These are phyloP conservation scores for Penicillium roqueforti DNA, from an alignment of 495 filamentous ascomycete genomes.

Conservation along the genomic window DNA sequence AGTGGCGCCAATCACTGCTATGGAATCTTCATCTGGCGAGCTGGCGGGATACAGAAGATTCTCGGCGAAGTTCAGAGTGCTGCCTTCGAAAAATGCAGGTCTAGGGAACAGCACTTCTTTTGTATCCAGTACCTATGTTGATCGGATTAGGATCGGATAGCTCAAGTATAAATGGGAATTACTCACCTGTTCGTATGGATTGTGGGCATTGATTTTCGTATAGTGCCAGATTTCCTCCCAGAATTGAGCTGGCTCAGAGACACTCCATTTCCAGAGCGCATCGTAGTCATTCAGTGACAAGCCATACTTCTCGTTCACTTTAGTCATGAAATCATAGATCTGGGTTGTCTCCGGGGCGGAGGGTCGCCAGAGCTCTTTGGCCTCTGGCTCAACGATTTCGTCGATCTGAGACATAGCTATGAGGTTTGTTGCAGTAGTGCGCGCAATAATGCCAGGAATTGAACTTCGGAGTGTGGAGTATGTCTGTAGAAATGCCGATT, in stretches of 20 bases:
- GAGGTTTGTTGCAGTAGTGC: neutral
- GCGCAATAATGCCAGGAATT: neutral
- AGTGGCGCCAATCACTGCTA: slow-evolving; percentile 70
- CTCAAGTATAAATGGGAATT: neutral
- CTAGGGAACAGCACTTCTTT: slow-evolving; percentile 73
- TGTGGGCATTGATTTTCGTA: slow-evolving; percentile 66
- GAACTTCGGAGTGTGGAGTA: neutral
- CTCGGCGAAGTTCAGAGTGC: slow-evolving; percentile 83
- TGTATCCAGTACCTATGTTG: slow-evolving; percentile 61
- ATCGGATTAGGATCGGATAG: slow-evolving; percentile 5
- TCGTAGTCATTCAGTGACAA: slow-evolving; percentile 60
- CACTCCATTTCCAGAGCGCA: slow-evolving; percentile 77
- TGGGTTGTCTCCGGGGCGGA: slow-evolving; percentile 60
- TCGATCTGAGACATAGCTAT: slow-evolving; percentile 28
- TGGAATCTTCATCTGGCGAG: slow-evolving; percentile 50
- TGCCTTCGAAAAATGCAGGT: slow-evolving; percentile 75
- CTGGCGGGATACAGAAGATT: slow-evolving; percentile 77
- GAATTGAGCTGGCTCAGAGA: slow-evolving; percentile 67
- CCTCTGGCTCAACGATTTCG: slow-evolving; percentile 18
- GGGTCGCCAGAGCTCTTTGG: slow-evolving; percentile 66
- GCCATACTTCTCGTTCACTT: slow-evolving; percentile 62
- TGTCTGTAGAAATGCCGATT: neutral
- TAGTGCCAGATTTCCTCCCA: slow-evolving; percentile 88
- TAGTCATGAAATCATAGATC: slow-evolving; percentile 66
- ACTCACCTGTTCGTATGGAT: slow-evolving; percentile 56